Base-by-base conservation (phyloP, 805 yeast species). In the Lipomyces orientalis region DNA sequence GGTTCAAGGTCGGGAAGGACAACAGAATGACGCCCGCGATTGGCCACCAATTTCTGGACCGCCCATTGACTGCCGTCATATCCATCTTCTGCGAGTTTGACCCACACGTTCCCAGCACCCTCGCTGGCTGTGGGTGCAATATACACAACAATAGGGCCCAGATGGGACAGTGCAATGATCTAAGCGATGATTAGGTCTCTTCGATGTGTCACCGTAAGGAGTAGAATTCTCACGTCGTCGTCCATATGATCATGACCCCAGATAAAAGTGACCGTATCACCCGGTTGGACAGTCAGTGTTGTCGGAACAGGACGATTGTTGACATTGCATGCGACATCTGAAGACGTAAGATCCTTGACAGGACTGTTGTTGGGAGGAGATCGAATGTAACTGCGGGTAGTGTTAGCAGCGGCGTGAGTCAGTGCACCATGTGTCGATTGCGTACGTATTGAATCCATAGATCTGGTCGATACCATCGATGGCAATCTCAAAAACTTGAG, bases 71-170 rank as follows among this genome's bases (percentile, higher is more conserved):
- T 35, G 12, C 31, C 33, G 16, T 46, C 54, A 46, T 66, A 68
- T 25, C 65, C 63, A 31, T 52, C 64, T 63, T 68, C 65, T 54
- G 61, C 66, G n/a, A 68, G 62, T 51, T 68, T 68, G 54, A 66
- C 56, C 66, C 65, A 68, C 4, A 62, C 56, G 37, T 57, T 54
- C 16, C 60, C 60, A 52, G 67, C 25, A n/a, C 69, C 61, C 19
- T 54, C 52, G 39, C 56, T 34, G n/a, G 61, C 29, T 3, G 61
- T 62, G 19, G 61, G 58, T 1, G 70, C 70, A 46, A 68, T 57
- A 58, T 68, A 68, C 10, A 67, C 68, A 52, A 66, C 65, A 8
- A 63, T 51, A 5, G 69, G 70, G 19, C 29, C 29, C 3, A 25
- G 29, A 25, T 25, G 29, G 29, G 29, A 25, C 29, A 25, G 29